Conservation (phyloP, 2,329 filamentous ascomycete species). For the Colletotrichum lupini region DNA sequence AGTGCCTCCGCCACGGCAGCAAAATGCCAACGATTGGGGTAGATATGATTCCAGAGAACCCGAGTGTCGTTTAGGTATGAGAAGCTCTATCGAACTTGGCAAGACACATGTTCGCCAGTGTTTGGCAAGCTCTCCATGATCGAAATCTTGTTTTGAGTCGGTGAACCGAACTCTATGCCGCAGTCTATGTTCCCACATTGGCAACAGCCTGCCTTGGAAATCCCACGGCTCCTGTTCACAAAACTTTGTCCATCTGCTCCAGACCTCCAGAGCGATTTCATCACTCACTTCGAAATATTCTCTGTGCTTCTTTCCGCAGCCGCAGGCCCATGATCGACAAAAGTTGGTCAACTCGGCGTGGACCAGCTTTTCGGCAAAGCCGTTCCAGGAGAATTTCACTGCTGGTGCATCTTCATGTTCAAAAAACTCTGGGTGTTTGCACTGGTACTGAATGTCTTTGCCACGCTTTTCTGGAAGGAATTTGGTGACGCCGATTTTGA, state of each 20-base stretch:
- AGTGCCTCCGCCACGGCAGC: background rate
- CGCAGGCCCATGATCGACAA: background rate
- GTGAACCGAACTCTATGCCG: background rate
- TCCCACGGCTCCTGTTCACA: constrained; percentile 3
- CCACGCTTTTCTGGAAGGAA: background rate
- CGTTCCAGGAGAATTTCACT: background rate
- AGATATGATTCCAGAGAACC: background rate
- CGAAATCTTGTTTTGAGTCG: background rate
- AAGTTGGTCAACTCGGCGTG: constrained; percentile 12
- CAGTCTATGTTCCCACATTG: background rate
- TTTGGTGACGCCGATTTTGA: background rate
- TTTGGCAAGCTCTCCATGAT: background rate
- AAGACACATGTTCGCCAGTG: background rate
- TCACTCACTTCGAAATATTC: constrained; percentile 22
- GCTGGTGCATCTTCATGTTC: background rate
- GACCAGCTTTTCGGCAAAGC: constrained; percentile 4
- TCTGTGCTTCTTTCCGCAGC: background rate
- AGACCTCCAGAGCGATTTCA: background rate
- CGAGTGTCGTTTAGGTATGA: background rate
- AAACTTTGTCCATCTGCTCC: constrained; percentile 10
- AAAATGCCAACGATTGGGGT: background rate
- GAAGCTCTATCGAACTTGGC: background rate
- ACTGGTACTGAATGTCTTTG: background rate
- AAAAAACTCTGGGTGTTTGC: background rate
- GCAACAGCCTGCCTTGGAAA: background rate